These are phyloP conservation scores for Alternaria conjuncta DNA, from an alignment of 2,329 filamentous ascomycete genomes.

Conservation along the genomic window DNA sequence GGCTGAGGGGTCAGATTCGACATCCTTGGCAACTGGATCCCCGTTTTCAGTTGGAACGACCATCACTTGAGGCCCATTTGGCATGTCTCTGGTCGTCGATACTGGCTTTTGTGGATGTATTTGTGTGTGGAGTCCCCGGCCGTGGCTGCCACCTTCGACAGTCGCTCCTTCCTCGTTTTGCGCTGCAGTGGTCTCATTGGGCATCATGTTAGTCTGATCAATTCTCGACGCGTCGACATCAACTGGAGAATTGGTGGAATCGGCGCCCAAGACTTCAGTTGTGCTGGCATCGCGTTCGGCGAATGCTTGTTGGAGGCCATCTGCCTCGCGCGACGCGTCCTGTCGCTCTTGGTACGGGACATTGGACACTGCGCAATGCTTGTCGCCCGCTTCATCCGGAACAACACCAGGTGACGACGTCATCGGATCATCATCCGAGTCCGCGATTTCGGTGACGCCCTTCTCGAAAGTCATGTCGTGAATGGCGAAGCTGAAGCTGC, in stretches of 20 bases:
- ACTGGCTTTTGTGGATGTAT: neutral
- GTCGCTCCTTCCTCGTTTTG: neutral
- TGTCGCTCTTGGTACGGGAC: constrained; percentile 28
- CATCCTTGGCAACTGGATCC: neutral
- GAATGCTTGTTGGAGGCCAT: constrained; percentile 20
- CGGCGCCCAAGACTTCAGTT: constrained; percentile 17
- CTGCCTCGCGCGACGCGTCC: constrained; percentile 21
- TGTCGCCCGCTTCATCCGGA: constrained; percentile 21
- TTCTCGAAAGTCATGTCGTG: constrained; percentile 33
- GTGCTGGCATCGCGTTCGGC: constrained; percentile 12
- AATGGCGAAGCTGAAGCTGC: neutral
- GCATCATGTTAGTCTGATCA: constrained; percentile 17
- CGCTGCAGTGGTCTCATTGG: neutral
- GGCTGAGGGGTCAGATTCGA: neutral
- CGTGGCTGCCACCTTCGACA: neutral
- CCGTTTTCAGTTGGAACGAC: neutral
- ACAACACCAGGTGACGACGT: constrained; percentile 34
- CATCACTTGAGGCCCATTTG: neutral
- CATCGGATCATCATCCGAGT: constrained; percentile 44
- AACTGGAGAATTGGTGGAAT: constrained; percentile 16
- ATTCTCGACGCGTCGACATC: constrained; percentile 10
- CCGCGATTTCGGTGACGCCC: constrained; percentile 34
- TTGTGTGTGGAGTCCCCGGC: neutral
- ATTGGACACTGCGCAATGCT: constrained; percentile 25
- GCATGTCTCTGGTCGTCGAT: neutral